Base-by-base conservation (phyloP, 805 yeast genomes). In the Hanseniaspora valbyensis region DNA sequence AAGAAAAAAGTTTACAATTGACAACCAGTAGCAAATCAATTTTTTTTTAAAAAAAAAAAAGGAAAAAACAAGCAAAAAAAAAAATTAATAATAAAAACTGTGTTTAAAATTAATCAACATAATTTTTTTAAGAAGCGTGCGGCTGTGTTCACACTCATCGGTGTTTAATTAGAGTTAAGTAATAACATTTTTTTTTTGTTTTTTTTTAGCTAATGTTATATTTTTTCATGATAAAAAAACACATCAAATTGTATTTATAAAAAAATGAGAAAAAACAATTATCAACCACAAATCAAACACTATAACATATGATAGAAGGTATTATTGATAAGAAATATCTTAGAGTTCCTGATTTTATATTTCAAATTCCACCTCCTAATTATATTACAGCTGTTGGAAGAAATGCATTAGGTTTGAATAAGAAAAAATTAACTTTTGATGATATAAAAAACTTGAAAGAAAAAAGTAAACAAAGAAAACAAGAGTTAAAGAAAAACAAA, bases 351-450 rank as follows among this genome's bases (percentile, higher is more conserved):
- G 68, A 77, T 4, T 92, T 92, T 65, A 69, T 90, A 43, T 87
- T 83, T 59, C 86, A 83, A 67, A 78, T 79, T 54, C 82, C 97
- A 0, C 98, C 98, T 0, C 76, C 82, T 1, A 95, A 94, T 5
- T 90, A 90, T 61, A 75, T 88, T 37, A 83, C 97, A 2, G 98
- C 98, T 24, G 66, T 88, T 7, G 97, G 96, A 0, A 72, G 98
- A 61, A 98, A 98, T 25, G 97, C 96, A 1, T 76, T 85, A 1
- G 97, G 96, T 4, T 89, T 92, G 64, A 79, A 89, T 0, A 87
- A 95, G 0, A 75, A 87, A 53, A 86, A 92, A 1, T 22, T 41
- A 5, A 41, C 52, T 94, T 83, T 54, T 63, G 83, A 14, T 86
- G 86, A 0, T 67, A 71, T 16, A 71, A 73, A 1, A 53, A 68